phyloP scores from a whole-genome alignment of 2,329 filamentous ascomycete species.

The Penicillium capsulatum region DNA sequence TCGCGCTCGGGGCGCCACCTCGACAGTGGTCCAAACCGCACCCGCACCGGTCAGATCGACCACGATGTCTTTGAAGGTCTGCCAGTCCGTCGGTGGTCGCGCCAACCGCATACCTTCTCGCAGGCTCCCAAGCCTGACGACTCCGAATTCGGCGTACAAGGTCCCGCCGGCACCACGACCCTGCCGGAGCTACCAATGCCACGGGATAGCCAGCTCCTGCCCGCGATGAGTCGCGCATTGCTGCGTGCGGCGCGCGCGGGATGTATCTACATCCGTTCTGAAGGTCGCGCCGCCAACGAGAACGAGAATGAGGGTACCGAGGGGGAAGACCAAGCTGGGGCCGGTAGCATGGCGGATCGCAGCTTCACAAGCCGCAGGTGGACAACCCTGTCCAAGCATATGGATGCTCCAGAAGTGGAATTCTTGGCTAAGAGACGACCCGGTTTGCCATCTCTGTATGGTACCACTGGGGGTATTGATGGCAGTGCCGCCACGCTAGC shows the following conservation, averaged over 20 bases:
- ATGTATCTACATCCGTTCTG: slow-evolving; percentile 66
- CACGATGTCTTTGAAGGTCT: slow-evolving; percentile 69
- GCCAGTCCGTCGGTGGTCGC: slow-evolving; percentile 85
- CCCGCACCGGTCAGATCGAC: slow-evolving; percentile 51
- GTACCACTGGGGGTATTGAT: slow-evolving; percentile 26
- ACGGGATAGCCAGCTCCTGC: slow-evolving; percentile 72
- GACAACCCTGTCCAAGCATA: slow-evolving; percentile 53
- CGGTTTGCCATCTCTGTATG: slow-evolving; percentile 54
- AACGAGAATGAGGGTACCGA: slow-evolving; percentile 37
- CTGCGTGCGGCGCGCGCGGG: slow-evolving; percentile 76
- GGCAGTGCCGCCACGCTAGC: slow-evolving; percentile 34
- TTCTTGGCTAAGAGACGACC: slow-evolving; percentile 60
- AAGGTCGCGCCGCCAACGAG: slow-evolving; percentile 40
- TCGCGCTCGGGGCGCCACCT: slow-evolving; percentile 56
- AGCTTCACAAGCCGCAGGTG: slow-evolving; percentile 58
- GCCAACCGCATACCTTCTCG: slow-evolving; percentile 64
- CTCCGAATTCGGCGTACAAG: slow-evolving; percentile 31
- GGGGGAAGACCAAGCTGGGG: slow-evolving; percentile 29
- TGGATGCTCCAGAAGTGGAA: slow-evolving; percentile 57
- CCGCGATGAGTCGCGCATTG: slow-evolving; percentile 75
- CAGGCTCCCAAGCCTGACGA: slow-evolving; percentile 63
- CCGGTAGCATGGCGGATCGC: slow-evolving; percentile 36
- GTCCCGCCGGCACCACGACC: slow-evolving; percentile 25
- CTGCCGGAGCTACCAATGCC: slow-evolving; percentile 82
- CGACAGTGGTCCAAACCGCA: slow-evolving; percentile 41